Conservation (phyloP, 176 grass and related monocot species). For the Carex myosuroides region DNA sequence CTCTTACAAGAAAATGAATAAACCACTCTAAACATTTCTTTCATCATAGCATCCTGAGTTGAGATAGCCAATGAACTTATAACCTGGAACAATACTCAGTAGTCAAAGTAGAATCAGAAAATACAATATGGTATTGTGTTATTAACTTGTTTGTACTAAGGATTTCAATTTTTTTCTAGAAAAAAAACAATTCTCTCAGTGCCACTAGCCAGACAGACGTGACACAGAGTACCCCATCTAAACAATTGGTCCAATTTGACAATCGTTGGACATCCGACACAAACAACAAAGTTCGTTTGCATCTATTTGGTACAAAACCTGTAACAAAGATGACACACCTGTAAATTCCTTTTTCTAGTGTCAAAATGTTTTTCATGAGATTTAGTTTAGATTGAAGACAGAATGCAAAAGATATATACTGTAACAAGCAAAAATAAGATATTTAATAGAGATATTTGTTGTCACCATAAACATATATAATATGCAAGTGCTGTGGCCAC, state of each 20-base stretch:
- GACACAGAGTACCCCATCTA: not conserved
- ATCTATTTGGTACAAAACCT: not conserved
- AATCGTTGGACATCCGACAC: not conserved
- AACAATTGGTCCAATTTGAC: not conserved
- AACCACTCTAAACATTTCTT: constrained; percentile 1
- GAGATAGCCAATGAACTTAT: constrained; percentile 8
- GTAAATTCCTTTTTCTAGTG: not conserved
- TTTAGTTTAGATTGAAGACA: not conserved
- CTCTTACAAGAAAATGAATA: not conserved
- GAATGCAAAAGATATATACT: not conserved
- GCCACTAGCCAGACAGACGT: not conserved
- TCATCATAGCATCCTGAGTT: not conserved
- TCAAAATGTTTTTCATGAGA: not conserved
- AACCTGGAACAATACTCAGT: not conserved
- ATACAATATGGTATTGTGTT: not conserved
- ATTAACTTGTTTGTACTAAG: not conserved
- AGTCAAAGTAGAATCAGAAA: not conserved
- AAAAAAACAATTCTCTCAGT: not conserved
- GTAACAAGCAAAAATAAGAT: not conserved
- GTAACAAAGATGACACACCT: not conserved
- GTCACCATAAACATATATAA: not conserved
- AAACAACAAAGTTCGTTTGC: not conserved
- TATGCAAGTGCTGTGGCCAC: not conserved
- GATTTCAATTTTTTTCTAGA: not conserved
- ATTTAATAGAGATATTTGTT: not conserved